Base-by-base conservation (phyloP, 352 stramenopile genomes). In the Phytophthora pistaciae region DNA sequence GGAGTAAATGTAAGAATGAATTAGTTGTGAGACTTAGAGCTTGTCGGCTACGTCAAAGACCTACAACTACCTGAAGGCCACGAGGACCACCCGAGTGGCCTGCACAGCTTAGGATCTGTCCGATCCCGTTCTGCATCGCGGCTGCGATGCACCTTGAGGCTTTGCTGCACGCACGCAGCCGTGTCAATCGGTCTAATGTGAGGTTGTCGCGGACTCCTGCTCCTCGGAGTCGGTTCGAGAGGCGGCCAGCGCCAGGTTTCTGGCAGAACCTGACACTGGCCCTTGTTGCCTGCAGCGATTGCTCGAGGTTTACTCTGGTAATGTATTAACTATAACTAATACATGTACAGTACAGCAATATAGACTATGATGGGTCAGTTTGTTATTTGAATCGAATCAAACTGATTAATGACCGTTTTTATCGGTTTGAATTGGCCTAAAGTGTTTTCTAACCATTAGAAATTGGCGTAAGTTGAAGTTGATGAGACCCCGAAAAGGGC, bases 101-200 rank as follows among this genome's bases (percentile, higher is more conserved):
- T 25, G 6, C 46, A 1, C 10, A 14, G 46, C 16, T 3, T 36
- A 36, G 31, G 31, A 36, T 36, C 31, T 36, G 31, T 36, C 31
- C 3, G 8, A 53, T 53, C 18, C n/a, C 18, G 20, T 29, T 25
- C 46, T 53, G 14, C 46, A 53, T 53, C 66, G 49, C 66, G 74
- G 42, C 46, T 53, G n/a, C 14, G 9, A 53, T 53, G 46, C 18
- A 53, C 46, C n/a, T 53, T 25, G n/a, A 53, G n/a, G 46, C 46
- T 23, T 21, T 21, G n/a, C 46, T 25, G 46, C 14, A 6, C 14
- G n/a, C 20, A 21, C 18, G 18, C 20, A 25, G 18, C n/a, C 20
- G 16, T 36, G 1, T 11, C 31, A 36, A 36, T 8, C 9, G 31
- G 7, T 36, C 31, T 36, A 36, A 36, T 2, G 31, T 36, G 31